Evolutionary conservation across 2,329 filamentous ascomycete genomes (phyloP).

Genomic region (Penicillium sp.): DNA sequence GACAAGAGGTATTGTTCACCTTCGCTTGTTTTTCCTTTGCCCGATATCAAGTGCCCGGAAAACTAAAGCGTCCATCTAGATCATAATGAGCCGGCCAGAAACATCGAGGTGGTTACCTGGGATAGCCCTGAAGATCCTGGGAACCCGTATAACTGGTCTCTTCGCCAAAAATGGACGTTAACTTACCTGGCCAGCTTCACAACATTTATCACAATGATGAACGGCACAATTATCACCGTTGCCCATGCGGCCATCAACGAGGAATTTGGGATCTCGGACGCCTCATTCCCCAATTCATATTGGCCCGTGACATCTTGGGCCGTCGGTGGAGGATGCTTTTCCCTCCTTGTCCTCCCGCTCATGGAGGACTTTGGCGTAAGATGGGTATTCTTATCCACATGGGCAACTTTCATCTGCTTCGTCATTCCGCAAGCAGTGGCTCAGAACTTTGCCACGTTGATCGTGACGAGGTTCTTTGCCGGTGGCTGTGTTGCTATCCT

Average conservation of each 20-base stretch:
- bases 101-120: constrained; percentile 28
- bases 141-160: constrained; percentile 42
- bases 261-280: constrained; percentile 30
- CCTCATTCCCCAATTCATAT: constrained; percentile 31
- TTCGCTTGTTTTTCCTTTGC: background rate
- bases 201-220: constrained; percentile 36
- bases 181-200: constrained; percentile 29
- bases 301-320: constrained; percentile 37
- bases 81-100: constrained; percentile 13
- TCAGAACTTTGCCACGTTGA: constrained; percentile 47
- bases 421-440: constrained; percentile 46
- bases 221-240: constrained; percentile 41
- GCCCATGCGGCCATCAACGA: constrained; percentile 39
- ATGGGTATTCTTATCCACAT: constrained; percentile 41
- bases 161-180: constrained; percentile 36
- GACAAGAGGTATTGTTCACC: constrained; percentile 13
- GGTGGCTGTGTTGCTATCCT: constrained; percentile 44
- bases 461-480: constrained; percentile 47
- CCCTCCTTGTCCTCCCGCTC: constrained; percentile 32
- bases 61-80: constrained; percentile 8
- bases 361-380: constrained; percentile 44
- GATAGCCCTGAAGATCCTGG: constrained; percentile 32
- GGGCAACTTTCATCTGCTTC: constrained; percentile 42
- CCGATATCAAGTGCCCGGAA: background rate
- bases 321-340: constrained; percentile 28